Evolutionary conservation across 2,329 filamentous ascomycete genomes (phyloP).

Genomic region (Penicillium sp.): DNA sequence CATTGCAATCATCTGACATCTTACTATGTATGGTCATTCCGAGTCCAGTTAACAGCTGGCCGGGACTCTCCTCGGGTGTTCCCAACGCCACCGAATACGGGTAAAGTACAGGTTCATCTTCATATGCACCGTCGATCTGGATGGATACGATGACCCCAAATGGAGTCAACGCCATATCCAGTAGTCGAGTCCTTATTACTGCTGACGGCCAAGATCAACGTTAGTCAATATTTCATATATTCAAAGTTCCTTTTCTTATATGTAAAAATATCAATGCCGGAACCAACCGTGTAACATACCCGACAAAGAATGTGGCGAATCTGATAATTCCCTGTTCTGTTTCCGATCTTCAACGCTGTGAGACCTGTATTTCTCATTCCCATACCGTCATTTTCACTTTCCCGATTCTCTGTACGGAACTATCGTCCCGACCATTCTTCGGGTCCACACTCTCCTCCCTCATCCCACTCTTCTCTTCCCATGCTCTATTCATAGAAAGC

Average conservation of each 20-base stretch:
- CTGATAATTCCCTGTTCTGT: conserved; percentile 8
- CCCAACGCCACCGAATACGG: not conserved
- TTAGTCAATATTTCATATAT: not conserved
- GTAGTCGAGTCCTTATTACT: conserved; percentile 10
- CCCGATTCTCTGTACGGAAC: conserved; percentile 1
- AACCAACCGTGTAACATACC: conserved; percentile 8
- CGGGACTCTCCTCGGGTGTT: conserved; percentile 5
- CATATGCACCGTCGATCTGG: conserved; percentile 22
- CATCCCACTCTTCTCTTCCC: not conserved
- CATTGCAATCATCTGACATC: not conserved
- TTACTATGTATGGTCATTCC: too few relatives aligned
- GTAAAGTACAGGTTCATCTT: not conserved
- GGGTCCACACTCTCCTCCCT: conserved; percentile 8
- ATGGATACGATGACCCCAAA: conserved; percentile 14
- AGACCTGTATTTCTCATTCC: not conserved
- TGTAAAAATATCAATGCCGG: not conserved
- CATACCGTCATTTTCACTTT: conserved; percentile 6
- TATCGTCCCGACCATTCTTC: conserved; percentile 4
- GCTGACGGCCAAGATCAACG: not conserved
- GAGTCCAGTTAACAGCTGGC: not conserved
- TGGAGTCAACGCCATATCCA: conserved; percentile 10
- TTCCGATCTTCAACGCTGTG: not conserved
- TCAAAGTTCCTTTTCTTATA: too few relatives aligned
- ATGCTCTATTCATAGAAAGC: conserved; percentile 1
- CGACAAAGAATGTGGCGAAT: conserved; percentile 11